Evolutionary conservation across 805 yeast genomes (phyloP).

Genomic region (Cyberlindnera nakhonratchasimensis): DNA sequence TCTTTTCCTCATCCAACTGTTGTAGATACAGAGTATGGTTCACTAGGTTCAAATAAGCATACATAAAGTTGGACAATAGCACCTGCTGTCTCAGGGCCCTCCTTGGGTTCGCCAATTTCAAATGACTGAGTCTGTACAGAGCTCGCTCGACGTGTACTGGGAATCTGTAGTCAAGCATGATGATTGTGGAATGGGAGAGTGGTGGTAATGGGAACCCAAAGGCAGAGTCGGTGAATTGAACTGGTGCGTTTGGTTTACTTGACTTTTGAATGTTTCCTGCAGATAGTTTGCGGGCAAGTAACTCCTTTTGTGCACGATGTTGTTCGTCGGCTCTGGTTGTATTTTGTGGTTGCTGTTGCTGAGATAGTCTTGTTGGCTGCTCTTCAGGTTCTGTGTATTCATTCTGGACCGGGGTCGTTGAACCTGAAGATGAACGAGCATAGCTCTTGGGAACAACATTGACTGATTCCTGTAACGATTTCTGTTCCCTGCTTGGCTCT

Average conservation of each 20-base stretch:
- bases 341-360: neutral
- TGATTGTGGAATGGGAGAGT: slow-evolving; percentile 67
- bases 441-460: slow-evolving; percentile 13
- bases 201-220: slow-evolving; percentile 88
- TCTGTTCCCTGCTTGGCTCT: slow-evolving; percentile 9
- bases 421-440: slow-evolving; percentile 1
- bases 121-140: slow-evolving; percentile 84
- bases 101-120: slow-evolving; percentile 91
- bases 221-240: slow-evolving; percentile 70
- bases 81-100: slow-evolving; percentile 92
- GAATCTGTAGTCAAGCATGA: slow-evolving; percentile 80
- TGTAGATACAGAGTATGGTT: slow-evolving; percentile 85
- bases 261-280: slow-evolving; percentile 35
- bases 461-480: slow-evolving; percentile 21
- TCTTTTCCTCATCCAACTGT: slow-evolving; percentile 43
- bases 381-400: no score
- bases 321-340: slow-evolving; percentile 13
- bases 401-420: neutral
- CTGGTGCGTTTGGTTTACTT: slow-evolving; percentile 50
- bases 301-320: slow-evolving; percentile 22
- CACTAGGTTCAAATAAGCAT: slow-evolving; percentile 89
- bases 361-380: no score
- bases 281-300: slow-evolving; percentile 26
- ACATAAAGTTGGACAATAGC: slow-evolving; percentile 91
- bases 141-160: slow-evolving; percentile 97